Base-by-base conservation (phyloP, 2,329 filamentous ascomycete species). In the Aspergillus puulaauensis region DNA sequence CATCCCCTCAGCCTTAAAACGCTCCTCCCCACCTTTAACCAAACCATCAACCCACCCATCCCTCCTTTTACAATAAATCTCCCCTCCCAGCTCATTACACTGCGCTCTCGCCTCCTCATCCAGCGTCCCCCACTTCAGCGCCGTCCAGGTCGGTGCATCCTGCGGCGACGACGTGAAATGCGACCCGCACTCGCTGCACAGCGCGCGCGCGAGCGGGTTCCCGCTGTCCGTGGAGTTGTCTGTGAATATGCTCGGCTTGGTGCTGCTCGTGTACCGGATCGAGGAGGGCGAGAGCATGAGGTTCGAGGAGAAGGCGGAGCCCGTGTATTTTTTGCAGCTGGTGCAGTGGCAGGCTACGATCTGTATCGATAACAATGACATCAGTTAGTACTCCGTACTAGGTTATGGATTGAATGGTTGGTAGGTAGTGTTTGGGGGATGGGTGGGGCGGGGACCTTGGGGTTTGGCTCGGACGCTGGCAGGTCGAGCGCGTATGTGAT, bases 241-340 rank as follows among this genome's bases (percentile, higher is more conserved):
- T 27, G 60, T 23, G 51, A 59, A 66, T 12, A 66, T 23, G 46
- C 67, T 68, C 1, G 66, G 66, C 6, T 39, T 1, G 4, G 56
- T 51, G 40, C 62, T 63, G 24, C 50, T 48, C 14, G 62, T 66
- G 57, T 61, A 68, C 39, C 53, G 43, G 12, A 68, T 45, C 3
- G 31, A 35, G 3, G 59, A 43, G 17, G 54, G 40, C 0, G 64
- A 59, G 31, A 68, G 43, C 46, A 65, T 51, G 27, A 68, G 56
- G 54, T 68, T 69, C 41, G 65, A 48, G 5, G 66, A 68, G 58
- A 68, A 69, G 41, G 54, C 54, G 14, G 61, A 59, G 53, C 66
- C 65, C 2, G 66, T 66, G 57, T 68, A 65, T 21, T 64, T 64
- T 39, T 68, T 68, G 61, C 66, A 68, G 55, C 44, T 63, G 41